phyloP scores from a whole-genome alignment of 208 protist species.

The Phytomonas sp. region DNA sequence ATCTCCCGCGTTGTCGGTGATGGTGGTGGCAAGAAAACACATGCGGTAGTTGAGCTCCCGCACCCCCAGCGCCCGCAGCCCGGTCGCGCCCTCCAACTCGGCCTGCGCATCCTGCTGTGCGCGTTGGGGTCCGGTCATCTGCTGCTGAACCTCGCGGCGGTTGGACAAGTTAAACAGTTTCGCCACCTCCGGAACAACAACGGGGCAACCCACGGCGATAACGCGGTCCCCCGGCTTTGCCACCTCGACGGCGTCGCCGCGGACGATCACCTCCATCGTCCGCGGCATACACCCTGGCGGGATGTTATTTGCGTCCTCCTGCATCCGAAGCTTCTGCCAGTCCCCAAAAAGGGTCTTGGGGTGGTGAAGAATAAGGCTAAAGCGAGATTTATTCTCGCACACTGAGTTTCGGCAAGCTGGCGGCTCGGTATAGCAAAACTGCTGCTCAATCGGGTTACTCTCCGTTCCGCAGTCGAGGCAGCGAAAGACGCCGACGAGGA shows the following conservation, averaged over 20 bases:
- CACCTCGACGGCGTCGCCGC: constrained; percentile 96
- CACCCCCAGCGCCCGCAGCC: constrained; percentile 96
- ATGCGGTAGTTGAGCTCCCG: constrained; percentile 97
- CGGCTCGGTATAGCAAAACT: constrained; percentile 98
- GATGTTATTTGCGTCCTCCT: constrained; percentile 95
- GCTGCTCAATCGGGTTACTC: constrained; percentile 89
- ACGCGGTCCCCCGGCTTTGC: constrained; percentile 98
- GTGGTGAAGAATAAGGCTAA: constrained; percentile 81
- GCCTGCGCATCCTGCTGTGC: constrained; percentile 77
- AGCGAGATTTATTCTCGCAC: constrained; percentile 90
- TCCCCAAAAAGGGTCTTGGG: constrained; percentile 92
- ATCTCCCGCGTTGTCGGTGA: constrained; percentile 79
- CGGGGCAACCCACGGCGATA: constrained; percentile 92
- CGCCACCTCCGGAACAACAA: constrained; percentile 97
- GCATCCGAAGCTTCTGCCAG: constrained; percentile 98
- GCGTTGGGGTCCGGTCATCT: constrained; percentile 68
- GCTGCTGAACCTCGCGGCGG: constrained; percentile 77
- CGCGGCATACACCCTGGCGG: constrained; percentile 94
- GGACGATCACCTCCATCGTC: constrained; percentile 96
- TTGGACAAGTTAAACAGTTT: constrained; percentile 86
- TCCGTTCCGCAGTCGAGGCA: constrained; percentile 94
- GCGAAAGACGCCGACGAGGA: constrained; percentile 94
- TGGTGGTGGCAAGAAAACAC: constrained; percentile 94
- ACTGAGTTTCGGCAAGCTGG: constrained; percentile 78
- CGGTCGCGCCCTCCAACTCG: constrained; percentile 90